Evolutionary conservation across 306 rosid genomes (phyloP).

Genomic region (Dalbergia cultrata): DNA sequence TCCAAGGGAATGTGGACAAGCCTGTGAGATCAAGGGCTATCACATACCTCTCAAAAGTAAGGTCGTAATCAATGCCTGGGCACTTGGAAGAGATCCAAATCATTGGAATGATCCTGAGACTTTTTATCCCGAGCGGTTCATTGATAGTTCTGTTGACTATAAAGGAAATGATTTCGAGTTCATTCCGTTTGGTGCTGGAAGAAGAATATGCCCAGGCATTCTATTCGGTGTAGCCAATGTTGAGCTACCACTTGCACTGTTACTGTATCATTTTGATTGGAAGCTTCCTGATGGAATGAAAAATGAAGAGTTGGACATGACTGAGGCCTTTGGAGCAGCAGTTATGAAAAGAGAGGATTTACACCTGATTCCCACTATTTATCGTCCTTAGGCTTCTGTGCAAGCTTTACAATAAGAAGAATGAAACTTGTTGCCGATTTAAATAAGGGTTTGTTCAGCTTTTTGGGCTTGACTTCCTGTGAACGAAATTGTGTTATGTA

Average conservation of each 20-base stretch:
- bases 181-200: constrained; percentile 56
- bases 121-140: constrained; percentile 48
- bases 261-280: constrained; percentile 51
- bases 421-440: too few species aligned
- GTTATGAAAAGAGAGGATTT: not conserved
- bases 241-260: constrained; percentile 37
- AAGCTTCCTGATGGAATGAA: constrained; percentile 30
- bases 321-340: constrained; percentile 34
- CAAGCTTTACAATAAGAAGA: not conserved
- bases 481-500: too few species aligned
- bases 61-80: constrained; percentile 50
- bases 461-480: too few species aligned
- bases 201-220: constrained; percentile 46
- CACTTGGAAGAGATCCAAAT: constrained; percentile 52
- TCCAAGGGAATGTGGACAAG: constrained; percentile 47
- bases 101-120: constrained; percentile 33
- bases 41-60: constrained; percentile 45
- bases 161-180: constrained; percentile 29
- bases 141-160: constrained; percentile 35
- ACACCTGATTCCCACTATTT: constrained; percentile 1
- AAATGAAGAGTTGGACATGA: constrained; percentile 45
- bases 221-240: constrained; percentile 27
- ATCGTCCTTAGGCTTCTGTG: not conserved
- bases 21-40: constrained; percentile 46
- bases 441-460: too few species aligned